Percentiles rank a stretch among this genome's conserved stretches.
phyloP scores from a whole-genome alignment of 352 stramenopile genomes.

The Globisporangium apiculatum region DNA sequence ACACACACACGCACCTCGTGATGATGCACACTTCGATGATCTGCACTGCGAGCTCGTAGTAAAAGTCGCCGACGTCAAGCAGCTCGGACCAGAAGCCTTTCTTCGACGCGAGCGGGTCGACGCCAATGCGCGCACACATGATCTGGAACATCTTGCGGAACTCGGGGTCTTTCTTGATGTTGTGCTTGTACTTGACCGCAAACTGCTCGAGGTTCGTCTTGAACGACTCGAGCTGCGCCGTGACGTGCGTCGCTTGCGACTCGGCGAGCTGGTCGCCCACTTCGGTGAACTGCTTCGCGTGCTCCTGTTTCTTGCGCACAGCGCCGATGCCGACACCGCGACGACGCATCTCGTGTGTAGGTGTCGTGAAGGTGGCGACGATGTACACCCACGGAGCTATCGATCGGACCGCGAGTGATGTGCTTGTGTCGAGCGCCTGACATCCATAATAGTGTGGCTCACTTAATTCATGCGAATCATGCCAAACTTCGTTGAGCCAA shows the following conservation, averaged over 20 bases:
- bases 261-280: slow-evolving; percentile 79
- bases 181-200: slow-evolving; percentile 91
- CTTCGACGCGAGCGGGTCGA: slow-evolving; percentile 96
- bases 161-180: slow-evolving; percentile 93
- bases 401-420: too few relatives aligned
- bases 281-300: slow-evolving; percentile 80
- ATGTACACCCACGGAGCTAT: not conserved
- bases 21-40: slow-evolving; percentile 97
- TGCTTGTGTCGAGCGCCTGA: too few relatives aligned
- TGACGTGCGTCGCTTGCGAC: slow-evolving; percentile 75
- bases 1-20: slow-evolving; percentile 43
- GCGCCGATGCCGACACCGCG: slow-evolving; percentile 76
- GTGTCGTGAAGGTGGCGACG: slow-evolving; percentile 1
- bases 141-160: slow-evolving; percentile 93
- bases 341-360: slow-evolving; percentile 27
- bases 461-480: too few relatives aligned
- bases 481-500: too few relatives aligned
- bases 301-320: slow-evolving; percentile 86
- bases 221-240: slow-evolving; percentile 84
- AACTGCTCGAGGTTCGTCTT: slow-evolving; percentile 91
- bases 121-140: slow-evolving; percentile 95
- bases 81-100: slow-evolving; percentile 98
- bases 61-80: slow-evolving; percentile 98
- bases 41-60: slow-evolving; percentile 99
- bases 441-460: too few relatives aligned